Evolutionary conservation across 805 yeast genomes (phyloP).

Genomic region (Suhomyces kilbournensis): DNA sequence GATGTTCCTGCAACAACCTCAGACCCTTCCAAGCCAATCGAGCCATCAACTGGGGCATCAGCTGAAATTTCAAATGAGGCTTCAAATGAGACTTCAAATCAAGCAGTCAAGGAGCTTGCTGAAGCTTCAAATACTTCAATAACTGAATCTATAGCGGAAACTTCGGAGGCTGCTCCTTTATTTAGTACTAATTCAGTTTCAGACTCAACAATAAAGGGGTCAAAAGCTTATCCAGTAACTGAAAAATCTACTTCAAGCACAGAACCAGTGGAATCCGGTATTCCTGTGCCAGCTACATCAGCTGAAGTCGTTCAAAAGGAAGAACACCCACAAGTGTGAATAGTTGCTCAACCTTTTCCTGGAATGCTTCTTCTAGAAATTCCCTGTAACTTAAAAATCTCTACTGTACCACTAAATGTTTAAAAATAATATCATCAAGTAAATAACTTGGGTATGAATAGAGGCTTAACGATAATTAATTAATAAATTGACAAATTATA

Average conservation of each 20-base stretch:
- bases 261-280: background rate
- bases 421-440: background rate
- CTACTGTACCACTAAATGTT: background rate
- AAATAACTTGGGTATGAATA: background rate
- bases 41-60: background rate
- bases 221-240: background rate
- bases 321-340: background rate
- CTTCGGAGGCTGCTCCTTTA: background rate
- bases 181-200: background rate
- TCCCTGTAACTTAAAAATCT: background rate
- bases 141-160: background rate
- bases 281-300: background rate
- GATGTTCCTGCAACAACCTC: background rate
- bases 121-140: background rate
- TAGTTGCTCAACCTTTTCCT: background rate
- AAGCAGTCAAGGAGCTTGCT: background rate
- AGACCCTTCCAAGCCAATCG: background rate
- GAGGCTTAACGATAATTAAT: background rate
- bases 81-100: background rate
- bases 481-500: background rate
- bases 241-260: background rate
- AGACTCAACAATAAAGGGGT: background rate
- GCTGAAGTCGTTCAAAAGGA: background rate
- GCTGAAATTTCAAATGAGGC: background rate
- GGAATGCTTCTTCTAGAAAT: background rate